phyloP scores from a whole-genome alignment of 1,284 basidiomycete species.

The Ustilago sp. region DNA sequence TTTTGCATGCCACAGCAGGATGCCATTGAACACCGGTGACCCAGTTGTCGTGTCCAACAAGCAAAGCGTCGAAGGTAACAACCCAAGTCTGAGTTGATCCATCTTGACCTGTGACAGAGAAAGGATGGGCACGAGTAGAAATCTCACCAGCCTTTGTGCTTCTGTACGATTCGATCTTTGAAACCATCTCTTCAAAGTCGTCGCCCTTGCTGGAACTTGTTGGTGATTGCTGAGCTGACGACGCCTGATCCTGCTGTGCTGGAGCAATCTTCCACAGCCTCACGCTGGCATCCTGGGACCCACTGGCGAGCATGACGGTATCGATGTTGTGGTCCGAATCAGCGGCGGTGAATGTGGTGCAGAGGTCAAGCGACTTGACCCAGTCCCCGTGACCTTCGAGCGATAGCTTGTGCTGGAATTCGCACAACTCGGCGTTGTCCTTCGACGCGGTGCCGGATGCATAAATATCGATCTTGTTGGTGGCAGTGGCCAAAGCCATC shows the following conservation, averaged over 20 bases:
- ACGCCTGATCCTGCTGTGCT: neutral
- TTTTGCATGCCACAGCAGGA: constrained; percentile 17
- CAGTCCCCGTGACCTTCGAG: constrained; percentile 68
- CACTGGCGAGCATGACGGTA: constrained; percentile 59
- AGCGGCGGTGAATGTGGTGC: constrained; percentile 21
- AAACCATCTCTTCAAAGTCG: constrained; percentile 62
- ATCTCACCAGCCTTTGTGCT: constrained; percentile 48
- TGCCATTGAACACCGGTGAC: constrained; percentile 65
- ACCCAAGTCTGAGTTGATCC: constrained; percentile 41
- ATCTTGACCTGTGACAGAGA: constrained; percentile 13
- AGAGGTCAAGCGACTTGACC: constrained; percentile 65
- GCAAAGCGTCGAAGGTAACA: constrained; percentile 64
- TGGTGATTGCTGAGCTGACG: neutral
- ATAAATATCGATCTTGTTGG: constrained; percentile 58
- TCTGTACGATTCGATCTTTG: constrained; percentile 57
- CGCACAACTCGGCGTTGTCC: neutral
- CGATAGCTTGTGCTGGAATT: constrained; percentile 46
- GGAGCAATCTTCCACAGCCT: constrained; percentile 62
- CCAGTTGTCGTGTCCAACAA: constrained; percentile 67
- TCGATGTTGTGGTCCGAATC: constrained; percentile 9
- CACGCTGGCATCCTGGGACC: constrained; percentile 63
- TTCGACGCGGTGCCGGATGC: constrained; percentile 18
- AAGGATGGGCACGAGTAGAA: constrained; percentile 47
- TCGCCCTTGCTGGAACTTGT: constrained; percentile 34
- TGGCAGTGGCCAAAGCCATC: constrained; percentile 62